Evolutionary conservation across 2,329 filamentous ascomycete genomes (phyloP).

Genomic region (Albophoma yamanashiensis): DNA sequence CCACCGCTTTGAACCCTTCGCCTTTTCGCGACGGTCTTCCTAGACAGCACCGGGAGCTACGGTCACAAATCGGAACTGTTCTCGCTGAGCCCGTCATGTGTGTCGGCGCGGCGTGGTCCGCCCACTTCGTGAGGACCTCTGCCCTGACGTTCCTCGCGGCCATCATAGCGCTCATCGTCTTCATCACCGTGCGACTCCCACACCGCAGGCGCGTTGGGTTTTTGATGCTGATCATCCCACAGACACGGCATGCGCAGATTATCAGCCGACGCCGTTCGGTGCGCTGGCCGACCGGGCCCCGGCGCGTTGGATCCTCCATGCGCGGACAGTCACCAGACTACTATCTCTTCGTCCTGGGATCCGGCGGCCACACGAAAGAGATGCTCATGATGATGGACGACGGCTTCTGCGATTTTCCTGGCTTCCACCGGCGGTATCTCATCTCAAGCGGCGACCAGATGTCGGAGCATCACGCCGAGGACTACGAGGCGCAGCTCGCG

Average conservation of each 20-base stretch:
- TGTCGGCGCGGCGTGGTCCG: background rate
- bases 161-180: conserved; percentile 13
- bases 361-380: conserved; percentile 88
- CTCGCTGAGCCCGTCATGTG: background rate
- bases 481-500: conserved; percentile 25
- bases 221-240: background rate
- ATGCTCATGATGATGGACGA: conserved; percentile 75
- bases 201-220: background rate
- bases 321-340: conserved; percentile 26
- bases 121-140: background rate
- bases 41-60: background rate
- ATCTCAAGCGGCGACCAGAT: conserved; percentile 63
- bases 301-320: background rate
- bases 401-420: conserved; percentile 37
- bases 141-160: conserved; percentile 8
- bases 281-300: conserved; percentile 5
- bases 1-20: background rate
- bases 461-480: conserved; percentile 59
- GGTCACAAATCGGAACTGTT: background rate
- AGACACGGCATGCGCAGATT: conserved; percentile 21
- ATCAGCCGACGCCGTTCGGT: conserved; percentile 7
- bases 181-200: conserved; percentile 16
- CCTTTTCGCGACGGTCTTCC: background rate
- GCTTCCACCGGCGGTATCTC: conserved; percentile 68
- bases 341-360: conserved; percentile 75